Percentiles rank a stretch among this genome's conserved stretches.
phyloP scores from a whole-genome alignment of 1,284 basidiomycete genomes.

The Stygiomarasmius scandens region DNA sequence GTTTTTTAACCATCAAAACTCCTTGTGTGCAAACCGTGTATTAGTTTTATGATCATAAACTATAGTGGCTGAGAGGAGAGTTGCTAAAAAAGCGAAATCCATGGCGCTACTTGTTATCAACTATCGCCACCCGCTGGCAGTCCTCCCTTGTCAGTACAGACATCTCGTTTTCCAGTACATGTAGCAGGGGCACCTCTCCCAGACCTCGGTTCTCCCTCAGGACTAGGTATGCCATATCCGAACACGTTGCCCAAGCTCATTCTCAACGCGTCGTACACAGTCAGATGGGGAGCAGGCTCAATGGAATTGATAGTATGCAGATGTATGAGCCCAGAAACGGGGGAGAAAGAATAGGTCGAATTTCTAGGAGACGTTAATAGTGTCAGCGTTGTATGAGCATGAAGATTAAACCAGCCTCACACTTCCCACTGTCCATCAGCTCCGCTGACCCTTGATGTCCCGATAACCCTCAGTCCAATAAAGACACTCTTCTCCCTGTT shows the following conservation, averaged over 20 bases:
- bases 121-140: no score
- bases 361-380: slow-evolving; percentile 42
- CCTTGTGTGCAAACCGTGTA: no score
- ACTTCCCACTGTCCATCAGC: slow-evolving; percentile 26
- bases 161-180: not conserved
- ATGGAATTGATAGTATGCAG: slow-evolving; percentile 71
- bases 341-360: slow-evolving; percentile 77
- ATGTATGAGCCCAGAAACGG: slow-evolving; percentile 61
- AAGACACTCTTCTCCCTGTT: slow-evolving; percentile 16
- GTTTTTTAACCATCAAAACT: no score
- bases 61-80: no score
- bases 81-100: no score
- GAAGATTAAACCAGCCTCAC: not conserved
- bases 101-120: no score
- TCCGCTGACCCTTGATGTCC: slow-evolving; percentile 14
- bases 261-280: slow-evolving; percentile 63
- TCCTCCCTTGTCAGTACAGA: no score
- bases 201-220: not conserved
- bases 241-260: not conserved
- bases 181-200: no score
- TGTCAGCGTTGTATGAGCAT: not conserved
- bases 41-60: no score
- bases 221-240: not conserved
- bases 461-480: slow-evolving; percentile 12
- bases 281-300: slow-evolving; percentile 70